Evolutionary conservation across 1,139 yeast species (phyloP).

Genomic region (Debaryomyces psychrophilus): DNA sequence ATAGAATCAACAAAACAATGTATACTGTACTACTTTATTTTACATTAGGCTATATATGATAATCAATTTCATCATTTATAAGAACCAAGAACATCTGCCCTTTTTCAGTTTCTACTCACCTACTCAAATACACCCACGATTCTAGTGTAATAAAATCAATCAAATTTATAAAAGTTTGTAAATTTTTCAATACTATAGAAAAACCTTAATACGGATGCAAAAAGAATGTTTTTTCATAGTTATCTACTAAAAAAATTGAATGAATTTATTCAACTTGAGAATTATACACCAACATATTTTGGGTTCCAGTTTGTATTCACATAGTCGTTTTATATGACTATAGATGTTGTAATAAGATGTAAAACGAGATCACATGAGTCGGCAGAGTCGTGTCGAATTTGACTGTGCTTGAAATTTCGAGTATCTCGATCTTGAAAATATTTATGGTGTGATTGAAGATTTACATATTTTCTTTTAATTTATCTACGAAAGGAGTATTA

Average conservation of each 20-base stretch:
- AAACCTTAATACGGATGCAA: background rate
- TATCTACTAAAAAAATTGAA: background rate
- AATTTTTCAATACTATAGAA: background rate
- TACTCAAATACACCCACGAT: too few relatives aligned
- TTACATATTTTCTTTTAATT: background rate
- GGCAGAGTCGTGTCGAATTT: slow-evolving; percentile 1
- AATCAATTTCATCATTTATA: too few relatives aligned
- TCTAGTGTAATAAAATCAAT: too few relatives aligned
- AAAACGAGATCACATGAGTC: background rate
- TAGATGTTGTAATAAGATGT: background rate
- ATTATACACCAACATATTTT: background rate
- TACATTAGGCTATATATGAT: too few relatives aligned
- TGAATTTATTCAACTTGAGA: background rate
- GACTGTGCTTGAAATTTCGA: slow-evolving; percentile 2
- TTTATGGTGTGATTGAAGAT: slow-evolving; percentile 1
- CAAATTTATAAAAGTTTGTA: too few relatives aligned
- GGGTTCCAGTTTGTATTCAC: background rate
- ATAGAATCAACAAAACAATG: background rate
- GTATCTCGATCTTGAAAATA: slow-evolving; percentile 6
- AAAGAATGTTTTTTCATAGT: background rate
- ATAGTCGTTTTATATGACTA: background rate
- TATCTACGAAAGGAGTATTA: background rate
- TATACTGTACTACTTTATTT: background rate
- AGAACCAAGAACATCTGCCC: too few relatives aligned
- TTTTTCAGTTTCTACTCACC: too few relatives aligned